phyloP scores from a whole-genome alignment of 169 alveolate species.

The Plasmodium gonderi region DNA sequence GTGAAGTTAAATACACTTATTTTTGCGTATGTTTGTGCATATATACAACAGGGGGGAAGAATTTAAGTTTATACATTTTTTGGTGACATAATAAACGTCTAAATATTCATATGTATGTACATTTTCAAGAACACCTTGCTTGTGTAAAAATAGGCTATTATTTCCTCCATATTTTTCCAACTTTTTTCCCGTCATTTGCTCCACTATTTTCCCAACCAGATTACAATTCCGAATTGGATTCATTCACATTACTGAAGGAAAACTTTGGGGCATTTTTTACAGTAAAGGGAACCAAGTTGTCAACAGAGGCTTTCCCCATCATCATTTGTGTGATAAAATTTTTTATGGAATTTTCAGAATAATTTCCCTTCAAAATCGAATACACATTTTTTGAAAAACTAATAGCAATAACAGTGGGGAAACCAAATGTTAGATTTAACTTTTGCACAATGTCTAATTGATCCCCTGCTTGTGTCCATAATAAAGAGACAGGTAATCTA shows the following conservation, averaged over 20 bases:
- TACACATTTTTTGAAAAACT: conserved; percentile 80
- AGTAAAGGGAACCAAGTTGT: conserved; percentile 57
- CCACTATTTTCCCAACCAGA: not conserved
- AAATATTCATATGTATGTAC: not conserved
- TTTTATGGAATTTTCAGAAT: conserved; percentile 70
- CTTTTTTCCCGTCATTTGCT: not conserved
- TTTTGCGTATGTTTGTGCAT: not conserved
- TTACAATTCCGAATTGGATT: conserved; percentile 30
- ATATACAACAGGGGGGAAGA: not conserved
- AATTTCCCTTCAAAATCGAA: conserved; percentile 69
- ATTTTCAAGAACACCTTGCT: not conserved
- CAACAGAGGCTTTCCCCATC: conserved; percentile 72
- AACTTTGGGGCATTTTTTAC: conserved; percentile 47
- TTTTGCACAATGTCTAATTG: conserved; percentile 89
- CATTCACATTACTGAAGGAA: not conserved
- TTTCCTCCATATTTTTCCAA: not conserved
- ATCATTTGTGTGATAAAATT: conserved; percentile 72
- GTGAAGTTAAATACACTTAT: not conserved
- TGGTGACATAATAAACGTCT: not conserved
- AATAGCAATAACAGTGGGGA: conserved; percentile 93
- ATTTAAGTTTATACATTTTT: not conserved
- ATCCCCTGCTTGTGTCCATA: conserved; percentile 94
- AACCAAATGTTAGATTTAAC: conserved; percentile 90
- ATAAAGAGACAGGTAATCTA: conserved; percentile 87
- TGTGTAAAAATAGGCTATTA: not conserved